Conservation (phyloP, 2,329 filamentous ascomycete species). For the Bipolaris oryzae region DNA sequence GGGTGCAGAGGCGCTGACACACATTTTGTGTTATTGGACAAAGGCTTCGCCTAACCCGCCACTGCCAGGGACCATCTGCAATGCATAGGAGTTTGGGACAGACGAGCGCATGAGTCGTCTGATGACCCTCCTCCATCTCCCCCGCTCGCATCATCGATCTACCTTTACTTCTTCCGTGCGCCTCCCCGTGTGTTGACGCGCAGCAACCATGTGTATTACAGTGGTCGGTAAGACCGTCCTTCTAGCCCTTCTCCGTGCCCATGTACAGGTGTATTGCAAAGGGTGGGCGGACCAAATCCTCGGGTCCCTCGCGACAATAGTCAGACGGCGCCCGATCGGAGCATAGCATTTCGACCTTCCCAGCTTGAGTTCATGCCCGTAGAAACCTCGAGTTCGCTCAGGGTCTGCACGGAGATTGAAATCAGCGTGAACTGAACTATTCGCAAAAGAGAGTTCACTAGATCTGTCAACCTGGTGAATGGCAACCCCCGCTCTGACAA, state of each 20-base stretch:
- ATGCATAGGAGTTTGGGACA: slow-evolving; percentile 1
- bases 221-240: neutral
- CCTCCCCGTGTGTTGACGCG: neutral
- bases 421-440: neutral
- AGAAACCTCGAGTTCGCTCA: neutral
- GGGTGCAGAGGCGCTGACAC: neutral
- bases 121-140: neutral
- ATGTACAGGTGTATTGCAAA: neutral
- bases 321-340: neutral
- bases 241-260: neutral
- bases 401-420: neutral
- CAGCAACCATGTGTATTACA: neutral
- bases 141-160: neutral
- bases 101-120: slow-evolving; percentile 1
- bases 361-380: neutral
- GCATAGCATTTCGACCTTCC: neutral
- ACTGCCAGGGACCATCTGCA: neutral
- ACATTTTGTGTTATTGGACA: neutral
- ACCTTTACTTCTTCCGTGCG: neutral
- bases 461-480: neutral
- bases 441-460: neutral
- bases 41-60: neutral
- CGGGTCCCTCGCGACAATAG: neutral
- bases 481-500: neutral
- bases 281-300: neutral